A percentile compares a stretch with the other conserved stretches of the same genome.
Conservation (phyloP, 2,329 filamentous ascomycete genomes). For the Lachnellula occidentalis region DNA sequence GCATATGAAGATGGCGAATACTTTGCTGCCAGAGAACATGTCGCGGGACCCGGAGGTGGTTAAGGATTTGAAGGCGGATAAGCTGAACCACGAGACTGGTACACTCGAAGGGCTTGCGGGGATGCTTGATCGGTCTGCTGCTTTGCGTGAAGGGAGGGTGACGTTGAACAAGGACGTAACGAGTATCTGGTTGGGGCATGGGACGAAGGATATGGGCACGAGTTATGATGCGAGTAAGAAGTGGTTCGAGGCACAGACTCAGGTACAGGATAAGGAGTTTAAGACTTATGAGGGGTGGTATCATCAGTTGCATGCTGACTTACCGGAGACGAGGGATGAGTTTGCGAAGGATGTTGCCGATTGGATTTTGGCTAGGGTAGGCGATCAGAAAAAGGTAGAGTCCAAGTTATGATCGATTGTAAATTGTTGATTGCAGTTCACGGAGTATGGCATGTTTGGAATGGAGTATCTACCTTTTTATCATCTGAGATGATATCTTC, state of each 20-base stretch:
- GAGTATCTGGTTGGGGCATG: slow-evolving; percentile 69
- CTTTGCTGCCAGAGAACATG: slow-evolving; percentile 58
- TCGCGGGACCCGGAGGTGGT: slow-evolving; percentile 62
- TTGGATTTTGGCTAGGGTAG: slow-evolving; percentile 55
- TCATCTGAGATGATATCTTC: no score
- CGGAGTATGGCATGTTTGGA: neutral
- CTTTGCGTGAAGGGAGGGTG: slow-evolving; percentile 52
- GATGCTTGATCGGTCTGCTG: slow-evolving; percentile 67
- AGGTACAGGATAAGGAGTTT: slow-evolving; percentile 62
- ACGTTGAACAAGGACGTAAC: slow-evolving; percentile 48
- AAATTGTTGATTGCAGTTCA: neutral
- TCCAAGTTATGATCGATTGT: slow-evolving; percentile 17
- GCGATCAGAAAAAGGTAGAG: slow-evolving; percentile 5
- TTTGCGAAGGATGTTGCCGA: slow-evolving; percentile 53
- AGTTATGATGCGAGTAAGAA: slow-evolving; percentile 58
- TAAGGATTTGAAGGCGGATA: slow-evolving; percentile 57
- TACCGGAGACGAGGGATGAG: slow-evolving; percentile 30
- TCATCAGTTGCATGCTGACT: slow-evolving; percentile 66
- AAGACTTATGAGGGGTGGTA: slow-evolving; percentile 71
- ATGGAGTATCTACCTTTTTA: neutral
- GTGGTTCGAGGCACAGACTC: slow-evolving; percentile 52
- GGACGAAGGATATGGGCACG: slow-evolving; percentile 66
- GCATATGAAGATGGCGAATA: slow-evolving; percentile 58
- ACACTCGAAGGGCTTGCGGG: slow-evolving; percentile 76
- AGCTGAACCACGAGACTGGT: slow-evolving; percentile 73